These are phyloP conservation scores for Raphanus hybrid DNA, from an alignment of 441 rosid genomes.

Conservation along the genomic window DNA sequence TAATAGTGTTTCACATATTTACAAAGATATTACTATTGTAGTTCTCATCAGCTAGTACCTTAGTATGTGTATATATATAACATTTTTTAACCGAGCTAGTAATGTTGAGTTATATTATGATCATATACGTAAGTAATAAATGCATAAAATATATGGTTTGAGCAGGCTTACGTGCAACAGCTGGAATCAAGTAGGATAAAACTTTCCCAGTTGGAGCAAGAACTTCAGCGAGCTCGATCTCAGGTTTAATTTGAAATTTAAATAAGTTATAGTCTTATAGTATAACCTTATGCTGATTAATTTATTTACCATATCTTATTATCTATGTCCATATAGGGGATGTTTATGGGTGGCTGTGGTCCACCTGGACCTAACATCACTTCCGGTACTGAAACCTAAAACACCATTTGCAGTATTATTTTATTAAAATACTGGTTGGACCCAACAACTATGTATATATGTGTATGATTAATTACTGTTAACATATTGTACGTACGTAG, in stretches of 20 bases:
- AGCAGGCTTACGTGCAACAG: constrained; percentile 81
- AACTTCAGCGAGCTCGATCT: constrained; percentile 76
- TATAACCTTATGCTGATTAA: neutral
- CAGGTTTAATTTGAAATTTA: constrained; percentile 48
- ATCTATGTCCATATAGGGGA: constrained; percentile 49
- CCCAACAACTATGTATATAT: neutral
- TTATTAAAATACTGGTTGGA: neutral
- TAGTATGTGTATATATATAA: neutral
- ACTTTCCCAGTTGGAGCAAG: constrained; percentile 75
- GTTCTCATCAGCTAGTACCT: neutral
- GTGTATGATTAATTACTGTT: neutral
- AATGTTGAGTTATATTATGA: neutral
- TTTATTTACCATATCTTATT: neutral
- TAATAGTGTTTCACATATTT: neutral
- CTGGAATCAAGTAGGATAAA: constrained; percentile 74
- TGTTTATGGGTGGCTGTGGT: constrained; percentile 67
- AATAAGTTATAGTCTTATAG: neutral
- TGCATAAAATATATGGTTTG: constrained; percentile 15
- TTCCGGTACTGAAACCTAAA: constrained; percentile 61
- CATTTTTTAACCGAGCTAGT: neutral
- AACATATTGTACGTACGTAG: constrained; percentile 39
- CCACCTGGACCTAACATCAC: constrained; percentile 75
- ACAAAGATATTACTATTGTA: neutral
- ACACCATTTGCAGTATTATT: constrained; percentile 22
- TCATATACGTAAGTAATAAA: constrained; percentile 5